phyloP scores from a whole-genome alignment of 305 asterid species.

The Fraxinus velutina region DNA sequence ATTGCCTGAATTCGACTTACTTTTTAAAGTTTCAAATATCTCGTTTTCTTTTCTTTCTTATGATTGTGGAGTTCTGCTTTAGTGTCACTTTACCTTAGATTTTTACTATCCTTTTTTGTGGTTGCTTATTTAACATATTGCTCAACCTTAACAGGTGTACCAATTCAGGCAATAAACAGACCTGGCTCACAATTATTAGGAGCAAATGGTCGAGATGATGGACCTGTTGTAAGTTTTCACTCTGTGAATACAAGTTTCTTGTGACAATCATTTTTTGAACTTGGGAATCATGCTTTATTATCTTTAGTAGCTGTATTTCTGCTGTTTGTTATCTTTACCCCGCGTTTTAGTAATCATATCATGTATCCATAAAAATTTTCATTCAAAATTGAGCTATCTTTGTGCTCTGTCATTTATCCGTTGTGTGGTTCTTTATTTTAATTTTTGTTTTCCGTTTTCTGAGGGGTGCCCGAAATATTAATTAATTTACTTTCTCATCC shows the following conservation, averaged over 20 bases:
- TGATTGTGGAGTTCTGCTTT: conserved; percentile 12
- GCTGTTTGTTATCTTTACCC: neutral
- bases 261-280: conserved; percentile 9
- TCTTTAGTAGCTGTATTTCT: neutral
- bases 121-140: conserved; percentile 6
- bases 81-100: conserved; percentile 10
- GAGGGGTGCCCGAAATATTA: neutral
- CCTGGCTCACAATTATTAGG: conserved; percentile 91
- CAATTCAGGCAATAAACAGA: conserved; percentile 82
- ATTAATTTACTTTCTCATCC: neutral
- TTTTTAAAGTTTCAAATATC: conserved; percentile 12
- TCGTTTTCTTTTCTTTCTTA: neutral
- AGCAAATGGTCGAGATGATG: conserved; percentile 98
- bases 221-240: conserved; percentile 70
- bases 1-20: conserved; percentile 6
- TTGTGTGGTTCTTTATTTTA: neutral
- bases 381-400: neutral
- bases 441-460: neutral
- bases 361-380: neutral
- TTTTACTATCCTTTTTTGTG: neutral
- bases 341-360: neutral
- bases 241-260: conserved; percentile 6
- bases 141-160: conserved; percentile 58
- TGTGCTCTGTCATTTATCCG: neutral
- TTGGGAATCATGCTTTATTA: neutral